A percentile compares a stretch with the other conserved stretches of the same genome.
phyloP scores from a whole-genome alignment of 495 filamentous ascomycete genomes.

The Tuber microsphaerosporum region DNA sequence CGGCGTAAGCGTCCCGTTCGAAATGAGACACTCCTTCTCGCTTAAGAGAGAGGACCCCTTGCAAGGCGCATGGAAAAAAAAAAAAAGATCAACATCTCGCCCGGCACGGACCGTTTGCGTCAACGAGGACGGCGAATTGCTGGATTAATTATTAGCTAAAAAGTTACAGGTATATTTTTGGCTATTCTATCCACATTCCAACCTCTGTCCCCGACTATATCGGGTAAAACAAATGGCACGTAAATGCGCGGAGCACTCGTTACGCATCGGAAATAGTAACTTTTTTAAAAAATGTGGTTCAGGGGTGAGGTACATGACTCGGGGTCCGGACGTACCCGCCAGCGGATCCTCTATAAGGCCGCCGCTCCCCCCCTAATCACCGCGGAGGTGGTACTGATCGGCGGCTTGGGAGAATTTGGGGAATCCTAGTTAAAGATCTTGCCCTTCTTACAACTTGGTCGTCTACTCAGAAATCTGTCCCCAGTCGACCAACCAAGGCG shows the following conservation, averaged over 20 bases:
- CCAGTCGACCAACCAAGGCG: not conserved
- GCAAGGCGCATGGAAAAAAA: not conserved
- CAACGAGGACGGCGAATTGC: not conserved
- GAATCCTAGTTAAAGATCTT: not conserved
- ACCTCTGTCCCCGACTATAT: not conserved
- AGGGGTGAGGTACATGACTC: constrained; percentile 1
- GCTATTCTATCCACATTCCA: not conserved
- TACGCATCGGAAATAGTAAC: not conserved
- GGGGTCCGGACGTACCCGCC: not conserved
- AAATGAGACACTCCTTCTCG: not conserved
- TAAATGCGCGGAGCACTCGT: not conserved
- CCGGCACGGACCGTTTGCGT: not conserved
- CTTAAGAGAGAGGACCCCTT: not conserved
- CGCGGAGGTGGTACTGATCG: not conserved
- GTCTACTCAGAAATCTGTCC: not conserved
- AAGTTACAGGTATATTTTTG: not conserved
- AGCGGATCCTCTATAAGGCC: not conserved
- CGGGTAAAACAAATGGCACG: not conserved
- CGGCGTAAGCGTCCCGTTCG: not conserved
- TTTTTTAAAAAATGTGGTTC: not conserved
- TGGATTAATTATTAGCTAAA: not conserved
- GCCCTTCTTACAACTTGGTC: not conserved
- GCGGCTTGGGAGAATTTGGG: not conserved
- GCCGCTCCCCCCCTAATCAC: not conserved
- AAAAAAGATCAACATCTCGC: not conserved